These are phyloP conservation scores for Pseudogymnoascus sp. DNA, from an alignment of 2,329 filamentous ascomycete genomes.

Conservation along the genomic window DNA sequence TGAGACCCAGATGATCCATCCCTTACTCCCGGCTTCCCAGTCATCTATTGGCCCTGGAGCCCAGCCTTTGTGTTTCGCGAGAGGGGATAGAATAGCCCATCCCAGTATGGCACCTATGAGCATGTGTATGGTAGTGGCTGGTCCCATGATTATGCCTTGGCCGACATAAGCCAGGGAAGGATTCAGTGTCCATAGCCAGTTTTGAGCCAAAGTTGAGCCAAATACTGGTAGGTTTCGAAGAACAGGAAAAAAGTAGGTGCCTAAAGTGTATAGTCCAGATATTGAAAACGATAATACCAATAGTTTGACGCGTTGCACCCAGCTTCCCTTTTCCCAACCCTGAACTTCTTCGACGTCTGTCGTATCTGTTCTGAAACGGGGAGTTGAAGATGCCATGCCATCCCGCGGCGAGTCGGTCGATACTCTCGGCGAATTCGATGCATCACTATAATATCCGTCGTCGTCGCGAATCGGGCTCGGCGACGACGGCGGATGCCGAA, in stretches of 20 bases:
- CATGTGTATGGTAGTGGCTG: slow-evolving; percentile 93
- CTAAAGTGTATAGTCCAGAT: slow-evolving; percentile 63
- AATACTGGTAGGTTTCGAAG: slow-evolving; percentile 83
- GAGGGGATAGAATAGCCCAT: slow-evolving; percentile 83
- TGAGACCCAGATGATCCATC: slow-evolving; percentile 97
- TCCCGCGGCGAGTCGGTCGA: too few relatives aligned
- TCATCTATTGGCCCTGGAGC: slow-evolving; percentile 78
- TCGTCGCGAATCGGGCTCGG: too few relatives aligned
- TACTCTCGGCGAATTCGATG: neutral
- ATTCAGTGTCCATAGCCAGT: slow-evolving; percentile 94
- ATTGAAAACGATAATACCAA: slow-evolving; percentile 50
- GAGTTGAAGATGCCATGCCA: neutral
- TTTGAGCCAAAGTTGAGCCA: slow-evolving; percentile 61
- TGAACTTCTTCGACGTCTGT: slow-evolving; percentile 22
- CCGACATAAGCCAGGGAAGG: slow-evolving; percentile 96
- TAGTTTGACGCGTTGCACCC: slow-evolving; percentile 28
- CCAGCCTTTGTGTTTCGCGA: slow-evolving; percentile 82
- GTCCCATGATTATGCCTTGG: slow-evolving; percentile 97
- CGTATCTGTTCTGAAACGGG: slow-evolving; percentile 14
- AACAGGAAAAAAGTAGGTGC: slow-evolving; percentile 83
- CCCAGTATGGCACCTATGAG: slow-evolving; percentile 79
- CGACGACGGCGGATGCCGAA: too few relatives aligned
- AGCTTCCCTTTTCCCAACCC: slow-evolving; percentile 21
- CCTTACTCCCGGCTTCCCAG: slow-evolving; percentile 90
- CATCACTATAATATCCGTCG: neutral